Conservation (phyloP, 1,139 yeast genomes). For the Sugiyamaella japonica region DNA sequence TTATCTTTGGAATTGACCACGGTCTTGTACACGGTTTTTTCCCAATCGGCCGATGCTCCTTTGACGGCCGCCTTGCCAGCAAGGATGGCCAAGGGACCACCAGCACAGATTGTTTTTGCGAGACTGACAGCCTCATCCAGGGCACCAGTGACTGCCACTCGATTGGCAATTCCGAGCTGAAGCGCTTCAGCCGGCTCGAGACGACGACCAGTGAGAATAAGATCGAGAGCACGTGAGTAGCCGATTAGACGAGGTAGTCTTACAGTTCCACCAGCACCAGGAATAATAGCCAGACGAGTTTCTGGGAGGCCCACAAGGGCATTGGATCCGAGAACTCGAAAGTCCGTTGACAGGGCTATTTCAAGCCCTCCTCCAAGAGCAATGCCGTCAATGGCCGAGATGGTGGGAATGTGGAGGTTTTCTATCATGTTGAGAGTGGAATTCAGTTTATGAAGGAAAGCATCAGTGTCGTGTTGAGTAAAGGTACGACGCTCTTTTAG, state of each 20-base stretch:
- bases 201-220: conserved; percentile 19
- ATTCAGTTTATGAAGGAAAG: conserved; percentile 36
- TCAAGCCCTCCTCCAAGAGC: conserved; percentile 24
- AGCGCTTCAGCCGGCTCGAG: conserved; percentile 19
- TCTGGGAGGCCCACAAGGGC: conserved; percentile 21
- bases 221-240: conserved; percentile 22
- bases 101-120: conserved; percentile 31
- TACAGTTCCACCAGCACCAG: conserved; percentile 38
- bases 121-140: conserved; percentile 17
- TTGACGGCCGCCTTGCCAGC: conserved; percentile 38
- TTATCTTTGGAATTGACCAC: conserved; percentile 39
- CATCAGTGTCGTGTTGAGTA: conserved; percentile 34
- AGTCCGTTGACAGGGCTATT: conserved; percentile 20
- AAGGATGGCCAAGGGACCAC: conserved; percentile 38
- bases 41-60: conserved; percentile 35
- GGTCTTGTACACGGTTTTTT: conserved; percentile 31
- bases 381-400: conserved; percentile 20
- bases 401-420: conserved; percentile 29
- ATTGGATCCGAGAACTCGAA: conserved; percentile 18
- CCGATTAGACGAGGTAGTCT: conserved; percentile 32
- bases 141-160: conserved; percentile 16
- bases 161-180: conserved; percentile 19
- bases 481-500: conserved; percentile 39
- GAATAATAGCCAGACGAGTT: conserved; percentile 20
- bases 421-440: conserved; percentile 33